Evolutionary conservation across 352 stramenopile genomes (phyloP), one percentile per base, ranked within the genome.

Genomic region (Pythium diclinum): DNA sequence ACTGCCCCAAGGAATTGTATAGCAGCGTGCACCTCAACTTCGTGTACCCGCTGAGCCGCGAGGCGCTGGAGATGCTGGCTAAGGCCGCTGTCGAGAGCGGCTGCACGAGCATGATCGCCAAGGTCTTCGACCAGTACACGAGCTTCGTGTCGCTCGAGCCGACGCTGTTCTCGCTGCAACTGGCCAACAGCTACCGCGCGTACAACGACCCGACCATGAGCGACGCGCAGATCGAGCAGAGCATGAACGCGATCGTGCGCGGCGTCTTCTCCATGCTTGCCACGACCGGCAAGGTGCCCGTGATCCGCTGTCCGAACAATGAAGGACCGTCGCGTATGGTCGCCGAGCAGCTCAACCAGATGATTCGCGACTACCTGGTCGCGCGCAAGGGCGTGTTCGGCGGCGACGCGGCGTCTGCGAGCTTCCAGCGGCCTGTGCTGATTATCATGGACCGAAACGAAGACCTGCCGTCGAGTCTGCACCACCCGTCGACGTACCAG

Each of bases 391-490:
- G 81, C 28, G 70, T 91, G 6, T 94, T 94, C 40, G 73, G 66
- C 6, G 85, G 44, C 19, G 44, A 94, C 36, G 77, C 63, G 7
- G 69, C 49, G 17, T 73, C 78, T 7, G 30, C 44, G 10, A 89
- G 66, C 49, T 94, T 91, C 61, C 85, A 93, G 76, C 84, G 96
- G 60, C 96, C 97, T 0, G 85, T 99, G 19, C 64, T 99, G 59
- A 94, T 99, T 40, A 95, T 99, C 59, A 87, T 99, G 77, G 96
- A 99, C 74, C 95, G 97, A 14, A 98, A 97, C 69, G 89, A 97
- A 74, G 96, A 99, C 74, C 79, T 99, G 23, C 87, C 97, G 19
- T 97, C 95, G 44, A 92, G 92, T 54, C 78, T 99, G 49, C 88
- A 98, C 71, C 97, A 99, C 70, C 95, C 91, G 6, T 98, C 92